Percentiles rank a stretch among this genome's conserved stretches.
Evolutionary conservation across 2,329 filamentous ascomycete species (phyloP).

Genomic region (Ceratocystiopsis sp.): DNA sequence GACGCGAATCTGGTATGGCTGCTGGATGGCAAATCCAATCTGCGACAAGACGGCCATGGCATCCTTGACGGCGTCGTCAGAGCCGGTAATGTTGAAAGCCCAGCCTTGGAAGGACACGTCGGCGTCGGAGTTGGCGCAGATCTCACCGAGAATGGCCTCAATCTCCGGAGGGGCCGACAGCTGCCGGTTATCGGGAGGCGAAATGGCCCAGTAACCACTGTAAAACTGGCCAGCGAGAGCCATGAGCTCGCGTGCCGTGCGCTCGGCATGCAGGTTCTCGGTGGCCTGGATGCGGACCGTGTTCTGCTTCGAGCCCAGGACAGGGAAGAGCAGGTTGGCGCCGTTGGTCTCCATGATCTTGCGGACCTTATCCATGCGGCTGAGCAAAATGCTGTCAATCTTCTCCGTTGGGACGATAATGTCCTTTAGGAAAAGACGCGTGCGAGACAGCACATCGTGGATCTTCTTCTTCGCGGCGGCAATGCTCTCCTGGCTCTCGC

Average conservation of each 20-base stretch:
- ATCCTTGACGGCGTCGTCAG: constrained; percentile 88
- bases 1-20: constrained; percentile 84
- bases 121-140: constrained; percentile 89
- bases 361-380: constrained; percentile 85
- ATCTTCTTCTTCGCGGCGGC: constrained; percentile 80
- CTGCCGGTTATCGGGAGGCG: constrained; percentile 51
- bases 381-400: constrained; percentile 83
- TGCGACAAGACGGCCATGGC: constrained; percentile 90
- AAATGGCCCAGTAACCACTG: constrained; percentile 89
- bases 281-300: constrained; percentile 81
- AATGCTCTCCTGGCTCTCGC: constrained; percentile 70
- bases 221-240: constrained; percentile 92
- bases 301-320: constrained; percentile 68
- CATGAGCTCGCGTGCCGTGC: constrained; percentile 93
- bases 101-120: constrained; percentile 91
- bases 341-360: constrained; percentile 97
- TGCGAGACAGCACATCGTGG: constrained; percentile 64
- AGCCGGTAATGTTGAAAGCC: constrained; percentile 85
- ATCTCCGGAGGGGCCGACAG: constrained; percentile 54
- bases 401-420: constrained; percentile 80
- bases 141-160: constrained; percentile 80
- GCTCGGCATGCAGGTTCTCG: constrained; percentile 85
- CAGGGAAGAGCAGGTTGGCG: constrained; percentile 83
- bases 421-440: constrained; percentile 81
- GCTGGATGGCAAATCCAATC: constrained; percentile 72